Evolutionary conservation across 163 green algal species (phyloP).

Genomic region (Scenedesmus sp.): DNA sequence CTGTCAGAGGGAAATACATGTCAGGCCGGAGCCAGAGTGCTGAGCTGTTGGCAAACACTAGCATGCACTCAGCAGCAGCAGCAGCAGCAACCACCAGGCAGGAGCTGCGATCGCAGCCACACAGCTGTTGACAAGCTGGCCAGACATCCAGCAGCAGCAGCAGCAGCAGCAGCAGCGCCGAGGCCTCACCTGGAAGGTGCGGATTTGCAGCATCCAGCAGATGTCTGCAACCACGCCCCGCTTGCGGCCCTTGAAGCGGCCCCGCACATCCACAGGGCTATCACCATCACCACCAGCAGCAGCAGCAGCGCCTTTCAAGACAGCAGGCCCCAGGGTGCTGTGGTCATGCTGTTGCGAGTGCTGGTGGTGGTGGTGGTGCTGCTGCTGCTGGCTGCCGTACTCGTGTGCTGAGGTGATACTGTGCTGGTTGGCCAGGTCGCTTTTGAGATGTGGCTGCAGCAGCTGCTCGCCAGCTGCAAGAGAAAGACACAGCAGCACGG

Average conservation of each 20-base stretch:
- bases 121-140: background rate
- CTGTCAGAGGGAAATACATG: background rate
- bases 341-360: background rate
- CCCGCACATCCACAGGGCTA: background rate
- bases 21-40: too few relatives aligned
- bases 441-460: background rate
- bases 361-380: conserved; percentile 22
- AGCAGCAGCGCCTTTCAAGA: background rate
- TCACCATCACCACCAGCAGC: background rate
- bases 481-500: background rate
- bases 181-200: conserved; percentile 77
- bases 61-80: background rate
- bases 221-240: conserved; percentile 42
- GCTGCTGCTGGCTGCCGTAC: background rate
- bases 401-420: background rate
- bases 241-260: background rate
- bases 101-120: background rate
- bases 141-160: background rate
- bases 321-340: background rate
- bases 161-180: background rate
- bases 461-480: conserved; percentile 30
- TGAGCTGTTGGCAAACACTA: background rate
- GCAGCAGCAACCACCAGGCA: background rate
- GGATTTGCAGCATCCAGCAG: conserved; percentile 63
- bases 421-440: background rate